Conservation (phyloP, 108 stramenopile species). For the Nitzschia sp. region DNA sequence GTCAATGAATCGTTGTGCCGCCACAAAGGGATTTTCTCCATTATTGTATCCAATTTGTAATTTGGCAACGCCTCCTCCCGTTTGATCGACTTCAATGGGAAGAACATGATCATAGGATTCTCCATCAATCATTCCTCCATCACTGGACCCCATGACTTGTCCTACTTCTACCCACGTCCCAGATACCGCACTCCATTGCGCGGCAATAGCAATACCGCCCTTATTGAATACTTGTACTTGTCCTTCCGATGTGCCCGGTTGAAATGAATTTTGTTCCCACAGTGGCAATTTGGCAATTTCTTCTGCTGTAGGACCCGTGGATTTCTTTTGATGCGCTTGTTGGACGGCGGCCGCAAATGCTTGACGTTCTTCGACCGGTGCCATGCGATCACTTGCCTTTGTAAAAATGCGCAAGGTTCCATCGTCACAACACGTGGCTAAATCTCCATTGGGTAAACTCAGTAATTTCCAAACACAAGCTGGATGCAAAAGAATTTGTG, state of each 20-base stretch:
- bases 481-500: slow-evolving; percentile 74
- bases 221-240: slow-evolving; percentile 93
- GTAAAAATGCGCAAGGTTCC: slow-evolving; percentile 83
- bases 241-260: slow-evolving; percentile 78
- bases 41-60: slow-evolving; percentile 95
- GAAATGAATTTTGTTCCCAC: slow-evolving; percentile 78
- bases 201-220: slow-evolving; percentile 87
- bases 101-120: slow-evolving; percentile 90
- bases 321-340: slow-evolving; percentile 48
- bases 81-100: slow-evolving; percentile 93
- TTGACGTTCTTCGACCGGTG: slow-evolving; percentile 55
- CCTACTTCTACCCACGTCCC: slow-evolving; percentile 95
- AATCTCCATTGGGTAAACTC: slow-evolving; percentile 63
- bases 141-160: slow-evolving; percentile 90
- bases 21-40: slow-evolving; percentile 96
- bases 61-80: slow-evolving; percentile 81
- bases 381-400: slow-evolving; percentile 56
- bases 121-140: slow-evolving; percentile 82
- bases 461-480: slow-evolving; percentile 78
- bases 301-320: slow-evolving; percentile 67
- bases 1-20: slow-evolving; percentile 96
- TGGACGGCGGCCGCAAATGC: slow-evolving; percentile 62
- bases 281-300: slow-evolving; percentile 88
- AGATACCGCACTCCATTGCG: slow-evolving; percentile 86
- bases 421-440: slow-evolving; percentile 91